Evolutionary conservation across 352 stramenopile species (phyloP).

Genomic region (Peronospora destructor): DNA sequence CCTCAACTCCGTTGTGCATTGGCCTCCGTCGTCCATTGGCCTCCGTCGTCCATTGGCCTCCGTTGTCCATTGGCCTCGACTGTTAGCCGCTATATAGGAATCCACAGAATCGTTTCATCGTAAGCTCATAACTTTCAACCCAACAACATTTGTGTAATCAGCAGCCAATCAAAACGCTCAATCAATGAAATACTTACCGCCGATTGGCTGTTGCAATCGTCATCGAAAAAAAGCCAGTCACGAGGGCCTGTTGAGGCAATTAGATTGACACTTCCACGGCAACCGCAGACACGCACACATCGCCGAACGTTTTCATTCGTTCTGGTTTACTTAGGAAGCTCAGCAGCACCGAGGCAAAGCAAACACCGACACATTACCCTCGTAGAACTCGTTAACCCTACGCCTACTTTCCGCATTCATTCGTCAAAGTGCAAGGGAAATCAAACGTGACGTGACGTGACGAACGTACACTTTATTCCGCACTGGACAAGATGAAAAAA

Average conservation of each 20-base stretch:
- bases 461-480: conserved; percentile 10
- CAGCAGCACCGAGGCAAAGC: background rate
- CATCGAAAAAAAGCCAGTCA: conserved; percentile 4
- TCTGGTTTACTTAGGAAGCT: conserved; percentile 1
- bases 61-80: too few relatives aligned
- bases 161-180: conserved; percentile 1
- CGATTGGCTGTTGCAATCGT: conserved; percentile 6
- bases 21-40: too few relatives aligned
- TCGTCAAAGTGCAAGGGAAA: conserved; percentile 10
- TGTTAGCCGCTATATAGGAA: background rate
- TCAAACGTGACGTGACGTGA: conserved; percentile 6
- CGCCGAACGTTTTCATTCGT: conserved; percentile 3
- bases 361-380: conserved; percentile 1
- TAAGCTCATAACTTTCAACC: conserved; percentile 13
- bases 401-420: conserved; percentile 10
- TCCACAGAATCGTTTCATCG: conserved; percentile 20
- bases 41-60: too few relatives aligned
- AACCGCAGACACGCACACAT: conserved; percentile 2
- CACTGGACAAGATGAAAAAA: conserved; percentile 15
- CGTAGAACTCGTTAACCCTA: background rate
- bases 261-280: conserved; percentile 17
- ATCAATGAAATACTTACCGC: conserved; percentile 5
- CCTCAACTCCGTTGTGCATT: too few relatives aligned
- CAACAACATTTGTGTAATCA: conserved; percentile 6
- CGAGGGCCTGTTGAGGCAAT: background rate